Evolutionary conservation across 768 basidiomycete genomes (phyloP).

Genomic region (Rhizopogon salebrosus): DNA sequence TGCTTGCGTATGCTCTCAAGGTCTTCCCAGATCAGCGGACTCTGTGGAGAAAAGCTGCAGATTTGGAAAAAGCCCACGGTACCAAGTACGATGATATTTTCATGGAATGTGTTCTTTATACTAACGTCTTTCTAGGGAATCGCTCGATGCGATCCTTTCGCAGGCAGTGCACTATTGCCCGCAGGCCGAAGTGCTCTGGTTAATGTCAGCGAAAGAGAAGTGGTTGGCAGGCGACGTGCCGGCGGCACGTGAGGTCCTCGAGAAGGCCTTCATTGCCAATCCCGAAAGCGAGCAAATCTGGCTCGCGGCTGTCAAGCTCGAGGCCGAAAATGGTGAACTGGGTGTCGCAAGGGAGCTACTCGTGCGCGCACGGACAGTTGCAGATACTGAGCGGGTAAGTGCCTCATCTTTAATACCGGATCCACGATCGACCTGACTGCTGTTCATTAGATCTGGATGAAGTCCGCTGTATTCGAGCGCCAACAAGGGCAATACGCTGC

Average conservation of each 20-base stretch:
- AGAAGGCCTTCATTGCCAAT: conserved; percentile 88
- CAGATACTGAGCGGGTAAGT: conserved; percentile 85
- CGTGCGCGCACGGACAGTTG: conserved; percentile 83
- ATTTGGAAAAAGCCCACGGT: conserved; percentile 89
- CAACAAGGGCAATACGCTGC: conserved; percentile 73
- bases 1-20: conserved; percentile 85
- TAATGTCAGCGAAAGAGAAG: conserved; percentile 97
- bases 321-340: conserved; percentile 91
- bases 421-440: neutral
- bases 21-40: conserved; percentile 82
- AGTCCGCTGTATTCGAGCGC: conserved; percentile 91
- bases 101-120: neutral
- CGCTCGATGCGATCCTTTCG: conserved; percentile 74
- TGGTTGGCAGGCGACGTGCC: conserved; percentile 89
- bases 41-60: conserved; percentile 91
- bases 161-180: conserved; percentile 89
- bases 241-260: conserved; percentile 86
- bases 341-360: conserved; percentile 83
- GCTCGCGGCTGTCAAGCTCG: conserved; percentile 95
- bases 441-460: conserved; percentile 89
- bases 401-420: neutral
- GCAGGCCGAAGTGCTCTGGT: conserved; percentile 93
- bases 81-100: conserved; percentile 46
- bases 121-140: conserved; percentile 45
- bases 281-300: conserved; percentile 97